Conservation (phyloP, 345 rosid genomes). For the Gossypium longicalyx region DNA sequence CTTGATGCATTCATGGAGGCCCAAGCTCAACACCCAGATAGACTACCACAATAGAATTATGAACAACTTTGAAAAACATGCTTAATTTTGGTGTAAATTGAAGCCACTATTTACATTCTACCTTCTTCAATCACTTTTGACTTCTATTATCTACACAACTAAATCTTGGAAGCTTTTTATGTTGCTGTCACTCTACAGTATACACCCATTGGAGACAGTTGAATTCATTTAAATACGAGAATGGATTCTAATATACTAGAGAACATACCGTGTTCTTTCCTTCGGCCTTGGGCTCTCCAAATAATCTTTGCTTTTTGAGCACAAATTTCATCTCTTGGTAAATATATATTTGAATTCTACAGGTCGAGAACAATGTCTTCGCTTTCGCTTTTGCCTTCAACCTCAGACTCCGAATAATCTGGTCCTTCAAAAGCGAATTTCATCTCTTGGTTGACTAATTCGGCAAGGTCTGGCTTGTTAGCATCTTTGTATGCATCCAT, state of each 20-base stretch:
- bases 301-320: neutral
- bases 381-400: neutral
- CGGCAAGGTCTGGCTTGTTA: constrained; percentile 65
- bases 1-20: too few relatives aligned
- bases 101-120: constrained; percentile 5
- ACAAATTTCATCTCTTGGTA: neutral
- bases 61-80: neutral
- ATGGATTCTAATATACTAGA: neutral
- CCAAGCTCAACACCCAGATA: neutral
- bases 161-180: neutral
- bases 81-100: neutral
- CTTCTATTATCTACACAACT: neutral
- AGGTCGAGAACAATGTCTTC: constrained; percentile 2
- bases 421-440: constrained; percentile 41
- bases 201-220: neutral
- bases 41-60: neutral
- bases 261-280: constrained; percentile 16
- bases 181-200: constrained; percentile 16
- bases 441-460: constrained; percentile 62
- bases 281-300: constrained; percentile 22
- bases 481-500: constrained; percentile 53
- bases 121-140: neutral
- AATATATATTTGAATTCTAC: neutral
- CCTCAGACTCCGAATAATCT: constrained; percentile 26
- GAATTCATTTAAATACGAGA: neutral